Conservation (phyloP, 768 basidiomycete species). For the Chalciporus piperatus region DNA sequence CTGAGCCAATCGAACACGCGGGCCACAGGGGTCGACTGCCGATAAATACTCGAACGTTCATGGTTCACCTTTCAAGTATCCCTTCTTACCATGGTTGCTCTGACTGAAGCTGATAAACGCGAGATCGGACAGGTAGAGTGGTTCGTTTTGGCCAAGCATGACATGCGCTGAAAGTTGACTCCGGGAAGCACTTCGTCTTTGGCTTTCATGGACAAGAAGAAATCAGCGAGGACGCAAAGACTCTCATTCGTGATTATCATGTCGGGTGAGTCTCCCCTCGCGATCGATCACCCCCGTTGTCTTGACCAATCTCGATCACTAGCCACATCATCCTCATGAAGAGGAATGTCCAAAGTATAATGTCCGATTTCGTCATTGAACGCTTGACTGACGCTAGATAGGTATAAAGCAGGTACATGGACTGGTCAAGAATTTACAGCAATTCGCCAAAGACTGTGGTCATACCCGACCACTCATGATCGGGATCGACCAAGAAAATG, state of each 20-base stretch:
- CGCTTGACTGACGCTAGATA: conserved; percentile 18
- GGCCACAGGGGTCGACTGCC: not conserved
- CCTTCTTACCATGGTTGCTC: conserved; percentile 13
- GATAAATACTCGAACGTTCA: conserved; percentile 2
- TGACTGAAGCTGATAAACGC: conserved; percentile 39
- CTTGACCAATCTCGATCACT: conserved; percentile 1
- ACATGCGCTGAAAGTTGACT: not conserved
- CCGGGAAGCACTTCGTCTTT: conserved; percentile 63
- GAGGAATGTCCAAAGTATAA: conserved; percentile 56
- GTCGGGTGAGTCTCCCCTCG: conserved; percentile 41
- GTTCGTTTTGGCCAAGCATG: not conserved
- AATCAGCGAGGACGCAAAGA: conserved; percentile 48
- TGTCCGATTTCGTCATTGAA: not conserved
- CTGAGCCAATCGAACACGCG: not conserved
- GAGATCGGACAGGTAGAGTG: conserved; percentile 44
- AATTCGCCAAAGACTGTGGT: conserved; percentile 53
- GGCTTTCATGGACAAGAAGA: conserved; percentile 59
- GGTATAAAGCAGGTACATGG: conserved; percentile 50
- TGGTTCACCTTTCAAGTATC: not conserved
- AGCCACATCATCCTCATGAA: conserved; percentile 67
- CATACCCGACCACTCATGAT: conserved; percentile 58
- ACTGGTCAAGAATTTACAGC: conserved; percentile 51
- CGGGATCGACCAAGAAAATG: conserved; percentile 75
- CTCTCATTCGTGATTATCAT: conserved; percentile 59
- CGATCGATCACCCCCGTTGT: not conserved